These are phyloP conservation scores for Eutrema salsugineum DNA, from an alignment of 441 rosid species.

Conservation along the genomic window DNA sequence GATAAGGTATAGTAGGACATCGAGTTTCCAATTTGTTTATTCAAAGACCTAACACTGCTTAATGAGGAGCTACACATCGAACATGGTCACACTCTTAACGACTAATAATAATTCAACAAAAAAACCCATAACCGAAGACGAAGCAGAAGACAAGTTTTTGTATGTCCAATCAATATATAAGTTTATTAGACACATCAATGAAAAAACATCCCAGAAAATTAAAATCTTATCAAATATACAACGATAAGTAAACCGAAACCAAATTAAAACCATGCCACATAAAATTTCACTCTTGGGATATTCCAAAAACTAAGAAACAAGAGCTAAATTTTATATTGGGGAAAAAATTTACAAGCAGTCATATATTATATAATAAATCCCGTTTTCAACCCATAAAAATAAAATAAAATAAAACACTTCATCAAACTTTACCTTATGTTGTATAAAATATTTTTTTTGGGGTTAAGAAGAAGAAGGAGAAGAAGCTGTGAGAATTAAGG, in stretches of 20 bases:
- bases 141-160: not conserved
- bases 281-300: slow-evolving; percentile 22
- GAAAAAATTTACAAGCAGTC: slow-evolving; percentile 36
- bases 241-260: slow-evolving; percentile 24
- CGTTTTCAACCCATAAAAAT: slow-evolving; percentile 20
- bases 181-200: slow-evolving; percentile 10
- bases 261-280: slow-evolving; percentile 14
- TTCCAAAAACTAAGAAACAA: slow-evolving; percentile 8
- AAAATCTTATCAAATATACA: slow-evolving; percentile 28
- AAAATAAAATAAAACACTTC: slow-evolving; percentile 25
- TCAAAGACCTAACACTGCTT: not conserved
- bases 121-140: not conserved
- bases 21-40: not conserved
- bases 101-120: not conserved
- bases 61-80: not conserved
- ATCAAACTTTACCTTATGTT: slow-evolving; percentile 24
- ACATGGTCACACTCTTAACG: not conserved
- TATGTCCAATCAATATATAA: slow-evolving; percentile 11
- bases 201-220: not conserved
- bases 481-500: slow-evolving; percentile 43
- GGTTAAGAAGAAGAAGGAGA: slow-evolving; percentile 18
- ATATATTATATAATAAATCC: slow-evolving; percentile 19
- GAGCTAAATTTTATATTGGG: slow-evolving; percentile 13
- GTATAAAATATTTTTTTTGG: slow-evolving; percentile 8
- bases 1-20: not conserved